phyloP scores from a whole-genome alignment of 768 basidiomycete species.

The Hygrocybe punicea region DNA sequence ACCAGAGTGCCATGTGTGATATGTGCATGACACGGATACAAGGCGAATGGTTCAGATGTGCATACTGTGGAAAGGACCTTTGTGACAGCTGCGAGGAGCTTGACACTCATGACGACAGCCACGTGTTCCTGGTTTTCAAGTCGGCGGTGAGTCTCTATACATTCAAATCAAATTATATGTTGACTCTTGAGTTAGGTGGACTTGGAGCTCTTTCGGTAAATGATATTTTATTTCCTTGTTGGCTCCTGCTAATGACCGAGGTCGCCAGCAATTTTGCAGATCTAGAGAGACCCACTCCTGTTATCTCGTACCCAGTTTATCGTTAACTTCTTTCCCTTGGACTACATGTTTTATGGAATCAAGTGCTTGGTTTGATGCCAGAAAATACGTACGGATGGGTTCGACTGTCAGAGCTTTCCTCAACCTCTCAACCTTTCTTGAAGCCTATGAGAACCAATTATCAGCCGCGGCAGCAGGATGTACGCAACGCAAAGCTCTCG shows the following conservation, averaged over 20 bases:
- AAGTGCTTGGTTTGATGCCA: background rate
- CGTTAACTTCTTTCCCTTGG: slow-evolving; percentile 20
- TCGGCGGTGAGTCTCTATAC: slow-evolving; percentile 50
- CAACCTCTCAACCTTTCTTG: slow-evolving; percentile 62
- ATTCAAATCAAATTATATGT: slow-evolving; percentile 4
- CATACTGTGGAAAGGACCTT: slow-evolving; percentile 82
- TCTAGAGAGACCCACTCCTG: slow-evolving; percentile 58
- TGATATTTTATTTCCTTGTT: slow-evolving; percentile 4
- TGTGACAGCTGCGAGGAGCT: slow-evolving; percentile 78
- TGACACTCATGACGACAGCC: slow-evolving; percentile 78
- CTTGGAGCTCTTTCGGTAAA: slow-evolving; percentile 69
- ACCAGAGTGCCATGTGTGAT: slow-evolving; percentile 76
- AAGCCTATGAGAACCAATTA: slow-evolving; percentile 46
- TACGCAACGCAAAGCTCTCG: slow-evolving; percentile 20
- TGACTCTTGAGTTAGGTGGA: slow-evolving; percentile 51
- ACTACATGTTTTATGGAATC: background rate
- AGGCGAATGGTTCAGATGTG: slow-evolving; percentile 92
- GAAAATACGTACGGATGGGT: background rate
- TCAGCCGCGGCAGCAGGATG: background rate
- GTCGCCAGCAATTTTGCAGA: slow-evolving; percentile 49
- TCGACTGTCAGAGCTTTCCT: background rate
- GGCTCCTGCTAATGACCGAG: slow-evolving; percentile 10
- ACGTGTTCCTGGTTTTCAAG: slow-evolving; percentile 88
- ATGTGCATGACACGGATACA: slow-evolving; percentile 75
- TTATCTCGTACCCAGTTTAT: slow-evolving; percentile 65